A percentile compares a stretch with the other conserved stretches of the same genome.
Evolutionary conservation across 495 filamentous ascomycete genomes (phyloP).

Genomic region (Penicillium pulvis): DNA sequence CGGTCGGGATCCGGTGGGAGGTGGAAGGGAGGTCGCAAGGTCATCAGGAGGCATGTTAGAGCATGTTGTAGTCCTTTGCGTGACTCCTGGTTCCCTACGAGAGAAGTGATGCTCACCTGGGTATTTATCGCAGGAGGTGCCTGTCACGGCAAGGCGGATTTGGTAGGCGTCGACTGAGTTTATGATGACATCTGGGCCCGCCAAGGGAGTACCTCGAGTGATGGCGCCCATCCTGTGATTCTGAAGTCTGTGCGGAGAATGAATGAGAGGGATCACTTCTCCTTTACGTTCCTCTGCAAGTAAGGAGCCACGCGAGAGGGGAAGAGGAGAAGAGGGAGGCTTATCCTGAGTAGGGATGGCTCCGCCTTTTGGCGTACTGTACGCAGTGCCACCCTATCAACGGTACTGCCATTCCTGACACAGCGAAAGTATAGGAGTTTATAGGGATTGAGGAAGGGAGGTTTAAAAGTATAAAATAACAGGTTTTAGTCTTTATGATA

Average conservation of each 20-base stretch:
- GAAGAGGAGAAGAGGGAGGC: constrained; percentile 20
- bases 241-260: constrained; percentile 2
- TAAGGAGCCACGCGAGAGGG: constrained; percentile 27
- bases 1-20: constrained; percentile 8
- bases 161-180: constrained; percentile 34
- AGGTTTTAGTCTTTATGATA: background rate
- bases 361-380: constrained; percentile 1
- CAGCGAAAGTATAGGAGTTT: background rate
- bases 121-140: constrained; percentile 45
- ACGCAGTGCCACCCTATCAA: background rate
- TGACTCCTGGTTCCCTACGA: constrained; percentile 1
- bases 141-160: constrained; percentile 33
- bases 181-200: constrained; percentile 25
- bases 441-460: background rate
- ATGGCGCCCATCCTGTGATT: constrained; percentile 20
- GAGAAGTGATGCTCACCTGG: constrained; percentile 34
- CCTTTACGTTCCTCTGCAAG: constrained; percentile 10
- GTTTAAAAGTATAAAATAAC: background rate
- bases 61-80: background rate
- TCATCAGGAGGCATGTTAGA: background rate
- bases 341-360: constrained; percentile 26
- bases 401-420: constrained; percentile 15
- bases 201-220: constrained; percentile 13
- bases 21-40: constrained; percentile 8
- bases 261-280: constrained; percentile 18